Conservation (phyloP, 1,139 yeast species). For the Nadsonia starkeyi-henricii region DNA sequence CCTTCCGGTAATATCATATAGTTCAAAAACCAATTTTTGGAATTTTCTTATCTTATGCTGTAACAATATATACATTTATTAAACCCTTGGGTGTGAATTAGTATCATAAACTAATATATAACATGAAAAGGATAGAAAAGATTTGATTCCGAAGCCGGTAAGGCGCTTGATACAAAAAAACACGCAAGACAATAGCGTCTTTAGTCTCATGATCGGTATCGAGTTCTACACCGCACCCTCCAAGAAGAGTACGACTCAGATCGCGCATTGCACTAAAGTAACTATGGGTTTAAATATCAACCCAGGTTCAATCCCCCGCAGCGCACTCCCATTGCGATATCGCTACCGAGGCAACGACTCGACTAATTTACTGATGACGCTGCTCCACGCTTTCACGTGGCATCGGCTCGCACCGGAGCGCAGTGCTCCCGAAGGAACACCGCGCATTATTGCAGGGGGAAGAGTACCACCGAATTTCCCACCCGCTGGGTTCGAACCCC, state of each 20-base stretch:
- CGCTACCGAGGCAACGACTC: conserved; percentile 2
- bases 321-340: conserved; percentile 15
- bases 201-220: conserved; percentile 17
- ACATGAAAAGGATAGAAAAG: too few relatives aligned
- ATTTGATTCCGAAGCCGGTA: too few relatives aligned
- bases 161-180: too few relatives aligned
- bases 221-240: conserved; percentile 13
- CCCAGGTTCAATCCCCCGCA: conserved; percentile 16
- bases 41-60: too few relatives aligned
- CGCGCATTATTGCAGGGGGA: conserved; percentile 12
- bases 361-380: conserved; percentile 16
- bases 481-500: conserved; percentile 12
- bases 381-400: conserved; percentile 18
- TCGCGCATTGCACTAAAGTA: conserved; percentile 20
- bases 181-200: neutral
- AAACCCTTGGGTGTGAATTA: too few relatives aligned
- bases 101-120: too few relatives aligned
- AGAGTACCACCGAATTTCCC: conserved; percentile 20
- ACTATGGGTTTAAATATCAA: conserved; percentile 5
- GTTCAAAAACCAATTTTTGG: too few relatives aligned
- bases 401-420: conserved; percentile 12
- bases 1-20: too few relatives aligned
- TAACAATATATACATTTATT: too few relatives aligned
- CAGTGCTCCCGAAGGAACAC: neutral
- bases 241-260: conserved; percentile 7